These are phyloP conservation scores for Talaromyces sp. DNA, from an alignment of 2,329 filamentous ascomycete species.

Conservation along the genomic window DNA sequence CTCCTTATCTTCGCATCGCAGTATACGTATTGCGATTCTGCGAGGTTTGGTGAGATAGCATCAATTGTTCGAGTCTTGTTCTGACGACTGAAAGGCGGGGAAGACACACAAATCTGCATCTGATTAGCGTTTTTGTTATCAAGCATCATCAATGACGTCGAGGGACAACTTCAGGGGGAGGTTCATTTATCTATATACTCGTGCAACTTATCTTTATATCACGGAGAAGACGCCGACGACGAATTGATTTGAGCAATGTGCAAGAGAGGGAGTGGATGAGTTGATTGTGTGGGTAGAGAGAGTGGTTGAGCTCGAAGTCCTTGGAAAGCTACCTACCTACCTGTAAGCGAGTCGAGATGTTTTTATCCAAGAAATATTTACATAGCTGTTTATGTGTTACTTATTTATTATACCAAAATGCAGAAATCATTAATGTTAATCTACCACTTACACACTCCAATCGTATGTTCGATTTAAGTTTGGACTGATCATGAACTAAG, in stretches of 20 bases:
- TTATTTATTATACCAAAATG: constrained; percentile 7
- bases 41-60: background rate
- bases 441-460: background rate
- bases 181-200: background rate
- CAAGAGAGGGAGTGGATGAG: background rate
- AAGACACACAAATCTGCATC: constrained; percentile 7
- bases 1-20: background rate
- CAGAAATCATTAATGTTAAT: background rate
- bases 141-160: constrained; percentile 2
- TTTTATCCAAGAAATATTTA: constrained; percentile 6
- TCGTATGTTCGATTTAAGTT: too few relatives aligned
- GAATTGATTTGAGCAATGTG: background rate
- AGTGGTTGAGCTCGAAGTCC: background rate
- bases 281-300: background rate
- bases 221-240: background rate
- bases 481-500: background rate
- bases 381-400: constrained; percentile 9
- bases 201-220: background rate
- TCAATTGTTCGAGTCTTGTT: constrained; percentile 10
- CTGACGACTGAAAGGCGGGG: constrained; percentile 5
- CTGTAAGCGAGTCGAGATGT: constrained; percentile 2
- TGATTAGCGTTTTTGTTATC: constrained; percentile 10
- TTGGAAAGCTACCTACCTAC: background rate
- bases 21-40: background rate
- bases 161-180: constrained; percentile 2